Percentiles rank a stretch among this genome's conserved stretches.
phyloP scores from a whole-genome alignment of 2,329 filamentous ascomycete species.

The Penicillium sp. region DNA sequence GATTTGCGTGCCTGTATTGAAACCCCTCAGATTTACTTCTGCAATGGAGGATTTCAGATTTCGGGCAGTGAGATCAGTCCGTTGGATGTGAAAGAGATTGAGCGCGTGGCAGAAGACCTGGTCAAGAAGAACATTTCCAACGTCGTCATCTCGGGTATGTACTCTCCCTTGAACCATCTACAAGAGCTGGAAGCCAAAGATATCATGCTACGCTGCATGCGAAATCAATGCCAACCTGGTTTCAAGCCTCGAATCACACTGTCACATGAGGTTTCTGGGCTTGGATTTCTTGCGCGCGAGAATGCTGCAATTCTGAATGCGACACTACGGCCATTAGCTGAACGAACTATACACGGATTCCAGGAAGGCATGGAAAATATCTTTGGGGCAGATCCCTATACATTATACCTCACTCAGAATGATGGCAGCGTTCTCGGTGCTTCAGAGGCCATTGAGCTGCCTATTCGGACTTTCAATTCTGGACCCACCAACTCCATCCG shows the following conservation, averaged over 20 bases:
- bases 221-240: background rate
- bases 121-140: constrained; percentile 3
- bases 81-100: constrained; percentile 7
- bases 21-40: constrained; percentile 7
- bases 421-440: constrained; percentile 56
- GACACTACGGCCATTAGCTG: constrained; percentile 52
- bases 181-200: constrained; percentile 5
- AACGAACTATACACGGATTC: constrained; percentile 52
- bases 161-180: constrained; percentile 4
- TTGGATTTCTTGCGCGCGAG: constrained; percentile 55
- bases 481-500: constrained; percentile 60
- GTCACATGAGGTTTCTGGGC: constrained; percentile 55
- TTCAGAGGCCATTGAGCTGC: constrained; percentile 51
- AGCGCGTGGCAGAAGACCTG: constrained; percentile 1
- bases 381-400: constrained; percentile 41
- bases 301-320: constrained; percentile 58
- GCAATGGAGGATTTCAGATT: constrained; percentile 13
- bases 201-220: background rate
- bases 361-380: constrained; percentile 51
- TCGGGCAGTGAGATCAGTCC: constrained; percentile 15
- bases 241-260: constrained; percentile 44
- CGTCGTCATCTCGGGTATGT: constrained; percentile 13
- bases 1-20: constrained; percentile 9
- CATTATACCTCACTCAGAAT: constrained; percentile 57
- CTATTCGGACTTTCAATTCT: constrained; percentile 58